phyloP scores from a whole-genome alignment of 225 moss, liverwort and hornwort species.

The Ulota crispa region DNA sequence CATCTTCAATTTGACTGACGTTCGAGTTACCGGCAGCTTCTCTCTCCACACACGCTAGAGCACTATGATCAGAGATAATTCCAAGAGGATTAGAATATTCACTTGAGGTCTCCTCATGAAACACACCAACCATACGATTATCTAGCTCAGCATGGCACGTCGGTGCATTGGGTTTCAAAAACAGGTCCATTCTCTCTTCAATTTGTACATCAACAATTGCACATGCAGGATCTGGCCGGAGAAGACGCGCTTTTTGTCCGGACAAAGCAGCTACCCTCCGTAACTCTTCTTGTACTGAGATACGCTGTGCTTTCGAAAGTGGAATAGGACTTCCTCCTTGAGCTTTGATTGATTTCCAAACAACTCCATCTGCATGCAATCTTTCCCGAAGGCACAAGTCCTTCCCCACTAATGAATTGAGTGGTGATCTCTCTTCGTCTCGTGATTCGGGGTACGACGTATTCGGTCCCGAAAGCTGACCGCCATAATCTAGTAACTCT shows the following conservation, averaged over 20 bases:
- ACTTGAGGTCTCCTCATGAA: conserved; percentile 23
- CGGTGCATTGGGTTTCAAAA: conserved; percentile 26
- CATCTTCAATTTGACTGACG: conserved; percentile 38
- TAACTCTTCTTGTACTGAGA: conserved; percentile 34
- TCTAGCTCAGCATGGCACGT: conserved; percentile 20
- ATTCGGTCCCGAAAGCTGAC: conserved; percentile 24
- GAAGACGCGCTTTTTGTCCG: conserved; percentile 30
- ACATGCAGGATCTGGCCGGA: conserved; percentile 24
- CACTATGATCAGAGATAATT: conserved; percentile 23
- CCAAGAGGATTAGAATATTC: conserved; percentile 31
- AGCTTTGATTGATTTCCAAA: conserved; percentile 41
- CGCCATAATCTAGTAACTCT: conserved; percentile 31
- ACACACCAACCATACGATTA: conserved; percentile 16
- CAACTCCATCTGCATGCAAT: conserved; percentile 14
- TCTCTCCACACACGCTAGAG: conserved; percentile 25
- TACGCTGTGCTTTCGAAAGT: conserved; percentile 25
- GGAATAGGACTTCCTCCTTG: conserved; percentile 30
- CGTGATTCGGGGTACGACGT: conserved; percentile 10
- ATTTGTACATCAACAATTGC: conserved; percentile 38
- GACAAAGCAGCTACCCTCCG: conserved; percentile 35
- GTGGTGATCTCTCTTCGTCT: conserved; percentile 24
- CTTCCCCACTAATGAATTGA: conserved; percentile 16
- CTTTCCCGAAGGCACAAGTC: conserved; percentile 15
- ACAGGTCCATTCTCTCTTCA: conserved; percentile 45
- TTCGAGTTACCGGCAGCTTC: conserved; percentile 37